phyloP scores from a whole-genome alignment of 129 eudicot genomes.

The Erigeron canadensis region DNA sequence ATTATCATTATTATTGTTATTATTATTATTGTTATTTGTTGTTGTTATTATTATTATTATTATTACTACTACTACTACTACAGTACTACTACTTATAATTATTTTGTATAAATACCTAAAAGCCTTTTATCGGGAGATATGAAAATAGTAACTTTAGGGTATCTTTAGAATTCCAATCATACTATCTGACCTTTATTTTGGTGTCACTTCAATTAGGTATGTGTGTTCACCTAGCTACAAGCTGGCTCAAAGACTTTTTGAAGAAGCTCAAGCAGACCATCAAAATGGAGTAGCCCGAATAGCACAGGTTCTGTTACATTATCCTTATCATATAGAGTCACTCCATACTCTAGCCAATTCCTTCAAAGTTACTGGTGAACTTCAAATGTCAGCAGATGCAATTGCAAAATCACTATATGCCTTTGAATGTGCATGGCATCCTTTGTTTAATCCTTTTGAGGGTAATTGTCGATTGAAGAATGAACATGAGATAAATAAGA shows the following conservation, averaged over 20 bases:
- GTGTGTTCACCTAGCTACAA: slow-evolving; percentile 63
- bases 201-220: slow-evolving; percentile 48
- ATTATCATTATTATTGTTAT: no score
- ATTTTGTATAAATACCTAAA: not conserved
- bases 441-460: slow-evolving; percentile 65
- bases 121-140: not conserved
- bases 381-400: slow-evolving; percentile 83
- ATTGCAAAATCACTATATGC: slow-evolving; percentile 83
- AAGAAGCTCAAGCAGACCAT: slow-evolving; percentile 86
- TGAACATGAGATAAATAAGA: slow-evolving; percentile 66
- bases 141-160: not conserved
- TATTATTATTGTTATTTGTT: no score
- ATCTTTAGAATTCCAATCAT: not conserved
- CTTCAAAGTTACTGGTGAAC: slow-evolving; percentile 86
- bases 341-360: slow-evolving; percentile 80
- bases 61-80: no score
- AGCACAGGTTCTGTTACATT: slow-evolving; percentile 59
- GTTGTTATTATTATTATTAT: no score
- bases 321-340: slow-evolving; percentile 95
- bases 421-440: slow-evolving; percentile 96
- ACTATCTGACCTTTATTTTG: slow-evolving; percentile 6
- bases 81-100: no score
- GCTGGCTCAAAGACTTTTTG: slow-evolving; percentile 78
- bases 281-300: slow-evolving; percentile 75
- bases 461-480: slow-evolving; percentile 61